A percentile compares a stretch with the other conserved stretches of the same genome.
Conservation (phyloP, 495 filamentous ascomycete genomes). For the Penicillium pancosmium region DNA sequence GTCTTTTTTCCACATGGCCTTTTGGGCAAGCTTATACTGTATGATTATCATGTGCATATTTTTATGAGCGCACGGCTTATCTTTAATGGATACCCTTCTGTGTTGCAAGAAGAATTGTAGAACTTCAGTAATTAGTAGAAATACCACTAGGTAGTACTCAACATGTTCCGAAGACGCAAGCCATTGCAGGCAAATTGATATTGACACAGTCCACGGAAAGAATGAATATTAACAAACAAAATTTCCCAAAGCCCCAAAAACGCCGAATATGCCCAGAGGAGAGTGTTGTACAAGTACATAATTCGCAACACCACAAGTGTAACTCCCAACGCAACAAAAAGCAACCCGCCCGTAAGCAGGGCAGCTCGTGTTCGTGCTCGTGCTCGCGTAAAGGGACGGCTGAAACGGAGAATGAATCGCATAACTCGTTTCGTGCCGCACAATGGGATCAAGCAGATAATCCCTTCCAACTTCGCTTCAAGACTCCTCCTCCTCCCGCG, state of each 20-base stretch:
- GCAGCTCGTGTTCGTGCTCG: not conserved
- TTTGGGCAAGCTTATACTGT: too few relatives aligned
- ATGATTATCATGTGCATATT: conserved; percentile 3
- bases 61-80: conserved; percentile 11
- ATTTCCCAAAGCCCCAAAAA: conserved; percentile 15
- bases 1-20: too few relatives aligned
- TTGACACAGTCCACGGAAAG: not conserved
- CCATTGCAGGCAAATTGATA: not conserved
- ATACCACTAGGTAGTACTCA: too few relatives aligned
- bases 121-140: not conserved
- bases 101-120: not conserved
- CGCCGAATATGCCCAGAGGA: conserved; percentile 41
- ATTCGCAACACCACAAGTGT: not conserved
- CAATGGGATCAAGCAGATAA: too few relatives aligned
- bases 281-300: conserved; percentile 38
- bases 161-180: not conserved
- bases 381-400: too few relatives aligned
- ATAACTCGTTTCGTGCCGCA: too few relatives aligned
- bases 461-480: too few relatives aligned
- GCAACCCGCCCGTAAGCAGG: not conserved
- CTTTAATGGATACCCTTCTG: conserved; percentile 15
- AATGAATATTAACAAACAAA: not conserved
- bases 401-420: too few relatives aligned
- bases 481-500: too few relatives aligned
- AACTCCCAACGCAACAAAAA: not conserved